phyloP scores from a whole-genome alignment of 768 basidiomycete genomes.

The Leccinum fibrillosum region DNA sequence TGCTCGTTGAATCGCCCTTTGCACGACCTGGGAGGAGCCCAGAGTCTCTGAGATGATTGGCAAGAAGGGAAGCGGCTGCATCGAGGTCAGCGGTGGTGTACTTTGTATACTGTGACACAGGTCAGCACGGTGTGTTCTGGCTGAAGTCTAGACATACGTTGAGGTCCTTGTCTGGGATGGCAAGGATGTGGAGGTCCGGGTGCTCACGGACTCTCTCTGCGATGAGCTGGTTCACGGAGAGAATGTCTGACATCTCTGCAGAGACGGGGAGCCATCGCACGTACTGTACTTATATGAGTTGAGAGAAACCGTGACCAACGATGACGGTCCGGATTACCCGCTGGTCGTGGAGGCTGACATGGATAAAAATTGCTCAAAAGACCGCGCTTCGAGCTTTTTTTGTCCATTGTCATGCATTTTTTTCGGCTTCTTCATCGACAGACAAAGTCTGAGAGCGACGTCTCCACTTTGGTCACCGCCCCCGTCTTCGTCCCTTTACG shows the following conservation, averaged over 20 bases:
- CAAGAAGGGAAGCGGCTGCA: constrained; percentile 26
- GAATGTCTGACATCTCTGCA: constrained; percentile 18
- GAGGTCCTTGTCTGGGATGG: constrained; percentile 25
- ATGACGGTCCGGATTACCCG: not conserved
- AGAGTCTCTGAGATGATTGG: constrained; percentile 19
- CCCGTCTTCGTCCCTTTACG: constrained; percentile 26
- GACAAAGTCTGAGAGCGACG: constrained; percentile 44
- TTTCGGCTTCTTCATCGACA: constrained; percentile 48
- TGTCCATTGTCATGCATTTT: constrained; percentile 37
- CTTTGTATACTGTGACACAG: constrained; percentile 17
- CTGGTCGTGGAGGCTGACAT: not conserved
- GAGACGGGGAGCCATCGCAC: not conserved
- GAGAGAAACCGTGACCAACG: no score
- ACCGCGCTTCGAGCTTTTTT: not conserved
- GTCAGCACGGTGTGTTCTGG: not conserved
- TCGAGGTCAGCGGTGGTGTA: constrained; percentile 26
- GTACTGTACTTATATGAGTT: not conserved
- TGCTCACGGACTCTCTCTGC: constrained; percentile 14
- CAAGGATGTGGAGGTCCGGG: constrained; percentile 22
- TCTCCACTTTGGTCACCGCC: constrained; percentile 22
- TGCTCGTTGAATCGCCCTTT: constrained; percentile 23
- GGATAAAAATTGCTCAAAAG: not conserved
- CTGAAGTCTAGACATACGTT: constrained; percentile 7
- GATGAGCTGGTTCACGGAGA: constrained; percentile 29
- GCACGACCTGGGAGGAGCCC: constrained; percentile 20